Conservation (phyloP, 139 green algal species). For the Closterium sp. region DNA sequence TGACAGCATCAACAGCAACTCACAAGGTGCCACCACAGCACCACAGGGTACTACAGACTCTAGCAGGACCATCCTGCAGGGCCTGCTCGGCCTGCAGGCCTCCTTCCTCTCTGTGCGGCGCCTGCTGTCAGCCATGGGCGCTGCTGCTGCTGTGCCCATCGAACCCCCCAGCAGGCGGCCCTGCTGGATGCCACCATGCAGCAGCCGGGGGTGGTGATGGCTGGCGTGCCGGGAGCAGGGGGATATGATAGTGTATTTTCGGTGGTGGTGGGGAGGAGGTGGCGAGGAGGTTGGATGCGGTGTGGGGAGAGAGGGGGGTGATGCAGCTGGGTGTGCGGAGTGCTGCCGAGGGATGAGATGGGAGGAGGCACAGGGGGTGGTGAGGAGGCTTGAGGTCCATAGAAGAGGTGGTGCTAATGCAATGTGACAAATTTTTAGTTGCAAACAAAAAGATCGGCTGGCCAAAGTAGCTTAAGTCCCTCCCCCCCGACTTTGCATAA, state of each 20-base stretch:
- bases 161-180: slow-evolving; percentile 17
- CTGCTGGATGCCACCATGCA: slow-evolving; percentile 29
- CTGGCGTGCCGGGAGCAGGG: slow-evolving; percentile 33
- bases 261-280: slow-evolving; percentile 24
- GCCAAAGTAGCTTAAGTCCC: too few relatives aligned
- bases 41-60: too few relatives aligned
- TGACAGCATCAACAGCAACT: background rate
- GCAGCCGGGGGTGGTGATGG: slow-evolving; percentile 12
- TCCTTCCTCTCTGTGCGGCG: slow-evolving; percentile 7
- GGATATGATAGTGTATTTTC: slow-evolving; percentile 46
- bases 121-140: slow-evolving; percentile 25
- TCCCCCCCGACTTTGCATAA: too few relatives aligned
- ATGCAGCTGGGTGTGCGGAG: background rate
- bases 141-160: slow-evolving; percentile 28
- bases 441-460: too few relatives aligned
- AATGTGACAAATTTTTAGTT: too few relatives aligned
- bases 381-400: background rate
- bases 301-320: slow-evolving; percentile 16
- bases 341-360: background rate
- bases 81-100: background rate
- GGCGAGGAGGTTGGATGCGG: background rate
- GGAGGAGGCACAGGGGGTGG: background rate
- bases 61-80: background rate
- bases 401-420: too few relatives aligned
- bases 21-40: background rate